Percentiles rank a stretch among this genome's conserved stretches.
Conservation (phyloP, 257 asterid genomes). For the Cinchona pubescens region DNA sequence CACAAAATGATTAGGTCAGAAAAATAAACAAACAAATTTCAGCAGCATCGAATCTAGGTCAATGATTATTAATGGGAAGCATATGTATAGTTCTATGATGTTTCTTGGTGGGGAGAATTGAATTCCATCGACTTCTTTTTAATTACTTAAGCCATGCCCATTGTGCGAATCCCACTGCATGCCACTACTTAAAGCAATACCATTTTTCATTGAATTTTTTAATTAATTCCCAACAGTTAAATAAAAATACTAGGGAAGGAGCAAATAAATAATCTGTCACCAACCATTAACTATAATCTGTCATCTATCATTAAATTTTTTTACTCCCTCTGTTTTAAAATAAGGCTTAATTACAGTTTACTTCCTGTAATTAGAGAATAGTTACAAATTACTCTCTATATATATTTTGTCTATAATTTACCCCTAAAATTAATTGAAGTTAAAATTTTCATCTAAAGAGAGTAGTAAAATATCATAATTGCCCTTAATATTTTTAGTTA, state of each 20-base stretch:
- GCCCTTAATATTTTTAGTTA: no score
- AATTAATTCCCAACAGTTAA: background rate
- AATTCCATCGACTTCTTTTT: slow-evolving; percentile 29
- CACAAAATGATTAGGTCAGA: background rate
- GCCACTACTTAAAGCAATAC: background rate
- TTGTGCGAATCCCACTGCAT: background rate
- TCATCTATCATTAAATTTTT: no score
- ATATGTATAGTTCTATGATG: slow-evolving; percentile 25
- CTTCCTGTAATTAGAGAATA: no score
- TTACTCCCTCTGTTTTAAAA: no score
- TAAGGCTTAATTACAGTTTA: no score
- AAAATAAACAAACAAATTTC: background rate
- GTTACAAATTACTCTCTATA: no score
- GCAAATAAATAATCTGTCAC: no score
- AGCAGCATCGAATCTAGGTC: slow-evolving; percentile 4
- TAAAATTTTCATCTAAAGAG: no score
- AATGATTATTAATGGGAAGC: slow-evolving; percentile 24
- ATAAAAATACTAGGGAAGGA: background rate
- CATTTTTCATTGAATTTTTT: slow-evolving; percentile 1
- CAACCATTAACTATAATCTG: no score
- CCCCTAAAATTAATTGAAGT: no score
- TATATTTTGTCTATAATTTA: no score
- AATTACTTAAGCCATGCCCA: slow-evolving; percentile 40
- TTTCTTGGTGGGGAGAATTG: slow-evolving; percentile 34
- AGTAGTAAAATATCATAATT: no score